Evolutionary conservation across 345 rosid species (phyloP).

Genomic region (Corymbia maculata): DNA sequence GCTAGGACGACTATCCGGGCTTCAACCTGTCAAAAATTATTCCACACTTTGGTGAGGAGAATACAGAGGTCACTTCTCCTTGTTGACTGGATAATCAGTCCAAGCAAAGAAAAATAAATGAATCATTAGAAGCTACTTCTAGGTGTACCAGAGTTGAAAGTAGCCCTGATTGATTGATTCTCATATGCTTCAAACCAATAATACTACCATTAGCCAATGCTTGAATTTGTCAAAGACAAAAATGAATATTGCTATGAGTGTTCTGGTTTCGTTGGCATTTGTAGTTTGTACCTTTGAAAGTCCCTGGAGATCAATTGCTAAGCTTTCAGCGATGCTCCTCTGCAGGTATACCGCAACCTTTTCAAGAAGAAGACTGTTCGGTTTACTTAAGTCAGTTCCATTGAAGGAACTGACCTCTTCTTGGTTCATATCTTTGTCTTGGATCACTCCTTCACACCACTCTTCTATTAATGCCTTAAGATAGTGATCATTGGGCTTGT

Average conservation of each 20-base stretch:
- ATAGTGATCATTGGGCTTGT: constrained; percentile 66
- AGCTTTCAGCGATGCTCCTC: constrained; percentile 36
- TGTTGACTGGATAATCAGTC: not conserved
- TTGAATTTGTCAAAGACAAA: not conserved
- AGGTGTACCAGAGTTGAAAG: not conserved
- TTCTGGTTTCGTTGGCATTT: not conserved
- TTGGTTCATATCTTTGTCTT: constrained; percentile 25
- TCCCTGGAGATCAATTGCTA: constrained; percentile 70
- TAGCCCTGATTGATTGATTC: not conserved
- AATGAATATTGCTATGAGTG: not conserved
- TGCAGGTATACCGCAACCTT: constrained; percentile 70
- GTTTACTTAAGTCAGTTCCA: constrained; percentile 28
- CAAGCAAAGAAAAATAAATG: not conserved
- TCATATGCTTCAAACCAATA: not conserved
- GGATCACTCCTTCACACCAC: constrained; percentile 95
- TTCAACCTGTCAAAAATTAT: constrained; percentile 49
- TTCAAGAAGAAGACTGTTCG: constrained; percentile 64
- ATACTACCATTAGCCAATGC: not conserved
- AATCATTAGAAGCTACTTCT: not conserved
- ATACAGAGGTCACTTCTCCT: not conserved
- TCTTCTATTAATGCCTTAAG: constrained; percentile 86
- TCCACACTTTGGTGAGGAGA: not conserved
- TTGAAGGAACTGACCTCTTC: constrained; percentile 16
- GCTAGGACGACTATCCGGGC: constrained; percentile 90
- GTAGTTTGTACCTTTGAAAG: constrained; percentile 48